Evolutionary conservation across 352 stramenopile species (phyloP).

Genomic region (Globisporangium heterothallicum): DNA sequence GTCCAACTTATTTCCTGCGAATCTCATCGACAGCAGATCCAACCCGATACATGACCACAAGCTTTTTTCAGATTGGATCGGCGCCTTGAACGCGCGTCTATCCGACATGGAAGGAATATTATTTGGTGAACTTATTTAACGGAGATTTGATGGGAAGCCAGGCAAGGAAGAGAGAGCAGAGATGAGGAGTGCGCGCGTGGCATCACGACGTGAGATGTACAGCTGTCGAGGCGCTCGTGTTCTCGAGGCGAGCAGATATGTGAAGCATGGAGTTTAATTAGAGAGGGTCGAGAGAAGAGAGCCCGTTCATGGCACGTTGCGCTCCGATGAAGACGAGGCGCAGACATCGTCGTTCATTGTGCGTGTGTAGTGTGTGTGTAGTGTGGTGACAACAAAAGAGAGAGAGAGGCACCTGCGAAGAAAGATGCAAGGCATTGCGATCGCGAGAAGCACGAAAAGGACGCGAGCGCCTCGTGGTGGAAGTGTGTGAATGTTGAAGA

Average conservation of each 20-base stretch:
- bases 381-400: not conserved
- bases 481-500: too few species aligned
- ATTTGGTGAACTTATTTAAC: constrained; percentile 13
- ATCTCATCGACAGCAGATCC: constrained; percentile 38
- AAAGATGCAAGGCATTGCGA: too few species aligned
- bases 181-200: not conserved
- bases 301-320: too few species aligned
- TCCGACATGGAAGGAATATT: constrained; percentile 1
- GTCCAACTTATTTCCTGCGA: constrained; percentile 73
- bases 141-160: constrained; percentile 1
- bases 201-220: not conserved
- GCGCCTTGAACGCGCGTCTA: constrained; percentile 24
- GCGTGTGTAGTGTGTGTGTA: constrained; percentile 1
- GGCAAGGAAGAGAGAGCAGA: not conserved
- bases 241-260: not conserved
- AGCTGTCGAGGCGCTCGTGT: not conserved
- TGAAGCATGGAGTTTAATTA: too few species aligned
- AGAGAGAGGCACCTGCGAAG: not conserved
- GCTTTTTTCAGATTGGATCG: constrained; percentile 67
- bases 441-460: too few species aligned
- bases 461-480: too few species aligned
- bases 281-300: too few species aligned
- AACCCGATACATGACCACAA: constrained; percentile 51
- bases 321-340: not conserved
- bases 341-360: constrained; percentile 1